These are phyloP conservation scores for Naegleria fowleri DNA, from an alignment of 208 protist species.

Conservation along the genomic window DNA sequence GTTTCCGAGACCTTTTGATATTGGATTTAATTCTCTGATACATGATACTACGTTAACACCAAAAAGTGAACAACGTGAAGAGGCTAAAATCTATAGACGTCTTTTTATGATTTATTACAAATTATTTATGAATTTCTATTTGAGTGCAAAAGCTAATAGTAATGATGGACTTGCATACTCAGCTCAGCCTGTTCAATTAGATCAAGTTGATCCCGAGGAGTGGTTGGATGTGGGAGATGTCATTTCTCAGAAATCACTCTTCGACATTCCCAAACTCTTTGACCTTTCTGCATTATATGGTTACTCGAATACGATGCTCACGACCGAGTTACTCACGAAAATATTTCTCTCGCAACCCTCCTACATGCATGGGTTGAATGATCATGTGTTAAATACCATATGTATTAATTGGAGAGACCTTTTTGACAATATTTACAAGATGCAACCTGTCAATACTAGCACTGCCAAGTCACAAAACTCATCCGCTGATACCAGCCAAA, in stretches of 20 bases:
- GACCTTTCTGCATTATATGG: background rate
- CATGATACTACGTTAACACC: background rate
- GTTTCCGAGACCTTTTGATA: background rate
- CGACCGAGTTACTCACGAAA: background rate
- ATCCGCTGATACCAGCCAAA: background rate
- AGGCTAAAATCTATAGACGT: background rate
- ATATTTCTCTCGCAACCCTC: background rate
- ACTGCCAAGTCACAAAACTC: background rate
- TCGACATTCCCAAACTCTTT: background rate
- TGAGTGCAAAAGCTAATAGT: background rate
- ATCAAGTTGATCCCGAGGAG: background rate
- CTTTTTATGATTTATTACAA: background rate
- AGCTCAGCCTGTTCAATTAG: too few relatives aligned
- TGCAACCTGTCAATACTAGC: background rate
- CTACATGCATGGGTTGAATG: background rate
- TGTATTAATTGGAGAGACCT: background rate
- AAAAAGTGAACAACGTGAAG: background rate
- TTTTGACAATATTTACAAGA: background rate
- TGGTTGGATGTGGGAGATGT: background rate
- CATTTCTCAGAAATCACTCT: background rate
- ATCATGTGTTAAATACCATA: background rate
- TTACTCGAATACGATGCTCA: background rate
- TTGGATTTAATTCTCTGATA: background rate
- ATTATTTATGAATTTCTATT: background rate
- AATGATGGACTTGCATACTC: background rate